A percentile compares a stretch with the other conserved stretches of the same genome.
Conservation (phyloP, 2,329 filamentous ascomycete species). For the Trichoderma endophyticum region DNA sequence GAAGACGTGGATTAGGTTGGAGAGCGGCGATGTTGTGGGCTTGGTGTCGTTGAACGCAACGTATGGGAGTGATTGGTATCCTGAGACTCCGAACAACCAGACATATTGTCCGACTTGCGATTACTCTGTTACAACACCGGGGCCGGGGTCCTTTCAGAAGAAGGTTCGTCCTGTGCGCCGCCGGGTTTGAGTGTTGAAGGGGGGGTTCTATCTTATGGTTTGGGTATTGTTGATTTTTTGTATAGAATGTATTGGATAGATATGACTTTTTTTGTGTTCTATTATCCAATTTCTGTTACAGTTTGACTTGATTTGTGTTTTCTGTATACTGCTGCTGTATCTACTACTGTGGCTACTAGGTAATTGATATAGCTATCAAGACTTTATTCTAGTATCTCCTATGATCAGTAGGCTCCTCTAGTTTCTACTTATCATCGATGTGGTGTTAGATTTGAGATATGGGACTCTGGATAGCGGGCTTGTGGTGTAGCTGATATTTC, state of each 20-base stretch:
- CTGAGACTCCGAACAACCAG: constrained; percentile 38
- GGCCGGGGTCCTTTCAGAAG: constrained; percentile 13
- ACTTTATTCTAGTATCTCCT: background rate
- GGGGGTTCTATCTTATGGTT: background rate
- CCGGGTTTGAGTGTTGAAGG: background rate
- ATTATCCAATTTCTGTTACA: background rate
- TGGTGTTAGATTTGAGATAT: background rate
- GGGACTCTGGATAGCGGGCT: too few relatives aligned
- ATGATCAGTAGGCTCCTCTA: accelerated
- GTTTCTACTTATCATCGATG: background rate
- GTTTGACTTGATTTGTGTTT: background rate
- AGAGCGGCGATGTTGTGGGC: constrained; percentile 51
- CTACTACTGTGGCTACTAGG: background rate
- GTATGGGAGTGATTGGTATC: constrained; percentile 55
- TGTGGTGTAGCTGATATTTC: too few relatives aligned
- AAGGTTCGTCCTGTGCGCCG: background rate
- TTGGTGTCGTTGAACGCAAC: constrained; percentile 56
- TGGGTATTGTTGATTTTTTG: background rate
- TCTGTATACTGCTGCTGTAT: background rate
- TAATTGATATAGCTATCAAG: background rate
- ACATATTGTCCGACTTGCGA: constrained; percentile 29
- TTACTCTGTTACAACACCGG: constrained; percentile 18
- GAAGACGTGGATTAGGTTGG: constrained; percentile 61
- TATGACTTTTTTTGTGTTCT: background rate
- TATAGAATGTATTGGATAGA: constrained; percentile 4